Evolutionary conservation across 2,329 filamentous ascomycete genomes (phyloP), one percentile per base, ranked within the genome.

Genomic region (Endothia cerciana): DNA sequence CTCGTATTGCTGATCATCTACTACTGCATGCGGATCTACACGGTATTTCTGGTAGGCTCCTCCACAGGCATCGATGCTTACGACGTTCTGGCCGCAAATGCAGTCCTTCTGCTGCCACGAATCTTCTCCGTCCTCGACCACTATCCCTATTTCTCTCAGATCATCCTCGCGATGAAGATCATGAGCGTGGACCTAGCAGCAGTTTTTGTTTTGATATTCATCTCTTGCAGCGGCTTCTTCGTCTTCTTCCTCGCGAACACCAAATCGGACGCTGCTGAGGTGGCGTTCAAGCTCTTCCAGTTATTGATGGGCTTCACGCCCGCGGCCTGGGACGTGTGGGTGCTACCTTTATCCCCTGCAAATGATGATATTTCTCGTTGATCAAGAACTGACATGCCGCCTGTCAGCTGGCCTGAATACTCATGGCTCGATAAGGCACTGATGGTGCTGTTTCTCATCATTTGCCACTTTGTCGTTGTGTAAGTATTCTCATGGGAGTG

Each of bases 231-330:
- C 73, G 94, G 94, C 28, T 98, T 97, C 78, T 97, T 97, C 72
- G 93, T 97, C 61, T 95, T 96, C 68, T 97, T 98, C 75, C 81
- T 97, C 62, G 94, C 94, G 3, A 87, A 89, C 69, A 88, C 86
- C 64, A 84, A 90, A 7, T 88, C 91, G 61, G 87, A 91, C 69
- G 88, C 91, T 6, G 83, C 82, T 11, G 89, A 89, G 58, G 89
- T 96, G n/a, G 92, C 92, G 5, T 98, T 94, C 77, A 91, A 90
- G 70, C 89, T 97, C 63, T 97, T 98, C 72, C 94, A 97, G 79
- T 91, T 97, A 68, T 78, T 97, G 45, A 96, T 97, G 92, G 94
- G 94, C 10, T 98, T 97, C 75, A 97, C 93, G 0, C 94, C 94
- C 13, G 93, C 94, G 17, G 94, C 94, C 4, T 98, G 94, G 94